These are phyloP conservation scores for Bipolaris victoriae DNA, from an alignment of 2,329 filamentous ascomycete species.

Conservation along the genomic window DNA sequence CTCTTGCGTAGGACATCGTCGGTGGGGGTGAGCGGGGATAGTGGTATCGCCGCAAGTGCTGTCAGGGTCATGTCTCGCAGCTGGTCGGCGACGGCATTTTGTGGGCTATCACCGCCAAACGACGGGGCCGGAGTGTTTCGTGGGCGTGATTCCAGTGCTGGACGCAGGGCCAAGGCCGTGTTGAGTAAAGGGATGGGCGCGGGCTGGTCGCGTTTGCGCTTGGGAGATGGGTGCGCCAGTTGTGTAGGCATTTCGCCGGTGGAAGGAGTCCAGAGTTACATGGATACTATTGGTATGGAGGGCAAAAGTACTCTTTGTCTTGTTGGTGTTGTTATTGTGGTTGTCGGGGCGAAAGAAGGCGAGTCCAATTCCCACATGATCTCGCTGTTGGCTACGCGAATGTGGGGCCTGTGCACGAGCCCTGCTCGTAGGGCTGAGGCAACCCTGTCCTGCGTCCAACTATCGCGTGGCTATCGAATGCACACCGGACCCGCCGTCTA, in stretches of 20 bases:
- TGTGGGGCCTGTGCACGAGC: constrained; percentile 27
- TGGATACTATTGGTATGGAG: constrained; percentile 25
- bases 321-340: constrained; percentile 4
- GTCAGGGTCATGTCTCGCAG: constrained; percentile 42
- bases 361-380: constrained; percentile 20
- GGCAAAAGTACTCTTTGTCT: not conserved
- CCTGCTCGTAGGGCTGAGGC: constrained; percentile 28
- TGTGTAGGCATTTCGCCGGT: constrained; percentile 44
- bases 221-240: constrained; percentile 46
- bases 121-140: constrained; percentile 31
- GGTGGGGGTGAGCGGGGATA: constrained; percentile 44
- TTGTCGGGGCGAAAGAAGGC: constrained; percentile 9
- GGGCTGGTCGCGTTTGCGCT: constrained; percentile 47
- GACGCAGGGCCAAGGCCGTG: constrained; percentile 41
- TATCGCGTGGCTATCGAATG: constrained; percentile 12
- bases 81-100: constrained; percentile 47
- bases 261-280: constrained; percentile 30
- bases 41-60: constrained; percentile 35
- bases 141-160: constrained; percentile 31
- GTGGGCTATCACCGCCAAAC: constrained; percentile 39
- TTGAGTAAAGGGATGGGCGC: constrained; percentile 41
- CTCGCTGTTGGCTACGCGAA: constrained; percentile 25
- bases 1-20: constrained; percentile 46
- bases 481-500: constrained; percentile 8
- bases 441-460: constrained; percentile 9